Base-by-base conservation (phyloP, 2,329 filamentous ascomycete species). In the Trichophyton benhamiae region DNA sequence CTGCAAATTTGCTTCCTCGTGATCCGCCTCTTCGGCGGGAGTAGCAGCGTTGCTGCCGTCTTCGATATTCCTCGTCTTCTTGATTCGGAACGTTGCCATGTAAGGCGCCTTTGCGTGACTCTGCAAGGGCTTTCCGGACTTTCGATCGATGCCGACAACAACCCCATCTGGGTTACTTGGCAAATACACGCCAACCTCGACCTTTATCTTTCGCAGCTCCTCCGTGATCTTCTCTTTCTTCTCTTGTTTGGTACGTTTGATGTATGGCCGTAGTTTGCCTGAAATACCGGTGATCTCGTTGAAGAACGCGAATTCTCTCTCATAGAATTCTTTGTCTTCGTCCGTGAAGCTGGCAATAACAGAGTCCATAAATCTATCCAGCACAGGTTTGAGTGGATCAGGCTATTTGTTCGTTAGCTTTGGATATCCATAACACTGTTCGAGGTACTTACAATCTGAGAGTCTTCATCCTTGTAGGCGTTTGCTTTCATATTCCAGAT, bases 401-500 rank as follows among this genome's bases (percentile, higher is more conserved):
- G 94, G 91, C 82, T 88, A 66, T 60, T 25, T 22, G 1, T 25
- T 27, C 5, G 48, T 38, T 33, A 25, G 17, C 25, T 61, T 65
- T 62, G 5, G 17, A 65, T 61, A 25, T 20, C 15, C 6, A 44
- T 20, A 44, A 15, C n/a, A 2, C 6, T n/a, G 17, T 20, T 44
- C 1, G 20, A 64, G 48, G 46, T 27, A 42, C 85, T 79, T 78
- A 89, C 86, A 65, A 95, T 83, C 68, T 87, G 84, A 13, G 87
- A 91, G 67, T 96, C 90, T 68, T 99, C 92, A 66, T 99, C 95
- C 73, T 96, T 99, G 80, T 89, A 99, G 0, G 91, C 89, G 73
- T 99, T 99, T 36, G 94, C 94, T 73, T 97, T 99, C 87, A 99
- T 99, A 72, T 99, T 99, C 94, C 95, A 99, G 71, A 99, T 99